These are phyloP conservation scores for Cicer arietinum DNA, from an alignment of 306 rosid species.

Conservation along the genomic window DNA sequence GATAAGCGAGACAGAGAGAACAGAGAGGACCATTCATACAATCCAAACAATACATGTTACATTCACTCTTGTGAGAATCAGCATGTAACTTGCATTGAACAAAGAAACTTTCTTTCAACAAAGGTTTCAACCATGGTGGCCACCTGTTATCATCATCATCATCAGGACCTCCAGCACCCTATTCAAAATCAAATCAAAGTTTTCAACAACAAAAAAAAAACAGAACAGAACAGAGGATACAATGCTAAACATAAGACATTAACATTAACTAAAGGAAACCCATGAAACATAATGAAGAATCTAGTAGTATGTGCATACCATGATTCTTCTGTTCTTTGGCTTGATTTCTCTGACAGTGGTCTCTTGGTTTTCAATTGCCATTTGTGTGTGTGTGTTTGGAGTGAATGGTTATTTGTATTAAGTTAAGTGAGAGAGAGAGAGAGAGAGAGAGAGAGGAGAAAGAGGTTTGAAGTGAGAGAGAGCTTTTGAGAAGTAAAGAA, in stretches of 20 bases:
- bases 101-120: conserved; percentile 80
- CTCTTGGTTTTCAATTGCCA: conserved; percentile 94
- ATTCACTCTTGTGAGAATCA: conserved; percentile 95
- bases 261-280: neutral
- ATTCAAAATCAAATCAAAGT: conserved; percentile 9
- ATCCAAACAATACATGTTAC: conserved; percentile 97
- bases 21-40: conserved; percentile 94
- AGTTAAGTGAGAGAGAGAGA: conserved; percentile 35
- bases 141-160: conserved; percentile 88
- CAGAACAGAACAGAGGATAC: neutral
- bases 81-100: conserved; percentile 93
- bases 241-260: neutral
- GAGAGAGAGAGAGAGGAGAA: neutral
- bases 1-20: conserved; percentile 81
- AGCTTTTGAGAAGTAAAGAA: conserved; percentile 13
- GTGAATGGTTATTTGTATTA: neutral
- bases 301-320: conserved; percentile 49
- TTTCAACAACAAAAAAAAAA: neutral
- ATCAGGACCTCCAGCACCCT: conserved; percentile 97
- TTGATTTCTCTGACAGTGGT: conserved; percentile 82
- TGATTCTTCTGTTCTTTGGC: conserved; percentile 91
- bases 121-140: conserved; percentile 99
- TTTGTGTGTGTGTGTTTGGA: neutral
- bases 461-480: conserved; percentile 12
- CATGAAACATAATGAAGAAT: neutral